Base-by-base conservation (phyloP, 176 grass and related monocot species). In the Secale cereale region DNA sequence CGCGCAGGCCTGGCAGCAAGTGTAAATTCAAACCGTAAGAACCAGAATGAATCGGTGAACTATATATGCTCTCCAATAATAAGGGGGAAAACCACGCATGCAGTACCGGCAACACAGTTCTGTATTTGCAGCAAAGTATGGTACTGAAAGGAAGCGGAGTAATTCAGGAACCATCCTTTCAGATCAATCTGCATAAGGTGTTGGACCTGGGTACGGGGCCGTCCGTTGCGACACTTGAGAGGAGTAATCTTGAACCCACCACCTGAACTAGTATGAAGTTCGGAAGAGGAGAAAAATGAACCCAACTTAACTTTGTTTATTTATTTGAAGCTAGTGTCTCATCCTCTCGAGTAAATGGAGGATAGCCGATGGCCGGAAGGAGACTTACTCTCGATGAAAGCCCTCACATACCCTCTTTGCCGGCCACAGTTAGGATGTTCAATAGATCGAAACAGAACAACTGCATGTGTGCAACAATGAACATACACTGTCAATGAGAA, bases 151-250 rank as follows among this genome's bases (percentile, higher is more conserved):
- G 90, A 92, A 37, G 97, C 62, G 16, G 94, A 85, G 79, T 94
- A 99, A 32, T 95, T 91, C 10, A 99, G 78, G 32, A 92, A 48
- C 97, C 97, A 99, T 77, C 97, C 97, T 87, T 83, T 94, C 32
- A 99, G 79, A 61, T 99, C 97, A 59, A 99, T 94, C 81, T 99
- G 97, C 93, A 95, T 99, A 56, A 96, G 88, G 62, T 99, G 91
- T 22, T 99, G 97, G 70, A 99, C 91, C 56, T 99, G 97, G 27
- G 97, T 89, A n/a, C 91, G 93, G 5, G 97, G 83, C 56, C 89
- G 87, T 30, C 97, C 97, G 41, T 92, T 94, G 60, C 88, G 89
- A 67, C 64, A 82, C 29, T 92, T 98, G 33, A 96, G 87, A 79
- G 93, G 83, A 79, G 88, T 92, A 77, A 98, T 98, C 86, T 94